Conservation (phyloP, 495 filamentous ascomycete genomes). For the Podospora sp. region DNA sequence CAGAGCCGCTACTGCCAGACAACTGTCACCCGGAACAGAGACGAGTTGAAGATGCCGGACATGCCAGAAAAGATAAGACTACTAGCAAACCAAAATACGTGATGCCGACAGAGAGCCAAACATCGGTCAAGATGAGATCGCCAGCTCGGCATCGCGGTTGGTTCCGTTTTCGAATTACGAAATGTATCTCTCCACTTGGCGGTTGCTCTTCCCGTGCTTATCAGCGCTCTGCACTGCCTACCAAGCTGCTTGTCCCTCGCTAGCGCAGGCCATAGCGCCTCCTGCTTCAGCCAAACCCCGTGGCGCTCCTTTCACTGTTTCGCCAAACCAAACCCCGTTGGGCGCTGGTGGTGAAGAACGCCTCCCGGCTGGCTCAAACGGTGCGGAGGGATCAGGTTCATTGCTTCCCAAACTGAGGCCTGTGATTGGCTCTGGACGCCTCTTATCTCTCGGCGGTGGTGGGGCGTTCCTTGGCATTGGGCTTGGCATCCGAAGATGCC, state of each 20-base stretch:
- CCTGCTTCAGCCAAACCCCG: constrained; percentile 12
- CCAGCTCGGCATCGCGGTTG: constrained; percentile 5
- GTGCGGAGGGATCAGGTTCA: constrained; percentile 1
- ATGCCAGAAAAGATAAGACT: constrained; percentile 2
- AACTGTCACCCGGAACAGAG: background rate
- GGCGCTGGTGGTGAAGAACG: background rate
- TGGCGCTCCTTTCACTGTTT: constrained; percentile 9
- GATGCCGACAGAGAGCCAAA: background rate
- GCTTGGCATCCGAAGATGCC: constrained; percentile 8
- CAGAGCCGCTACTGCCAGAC: background rate
- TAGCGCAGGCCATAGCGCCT: constrained; percentile 17
- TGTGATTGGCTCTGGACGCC: background rate
- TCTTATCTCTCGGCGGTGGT: constrained; percentile 22
- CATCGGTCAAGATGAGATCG: background rate
- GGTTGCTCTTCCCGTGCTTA: constrained; percentile 14
- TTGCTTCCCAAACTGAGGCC: background rate
- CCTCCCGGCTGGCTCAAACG: constrained; percentile 4
- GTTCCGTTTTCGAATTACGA: constrained; percentile 15
- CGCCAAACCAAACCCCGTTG: constrained; percentile 13
- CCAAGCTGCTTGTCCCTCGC: constrained; percentile 10
- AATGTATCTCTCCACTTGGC: constrained; percentile 15
- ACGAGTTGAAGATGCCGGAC: background rate
- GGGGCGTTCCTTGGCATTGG: constrained; percentile 2
- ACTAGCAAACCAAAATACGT: background rate
- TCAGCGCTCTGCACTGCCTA: constrained; percentile 5